Evolutionary conservation across 2,329 filamentous ascomycete species (phyloP).

Genomic region (Cordyceps tenuipes): DNA sequence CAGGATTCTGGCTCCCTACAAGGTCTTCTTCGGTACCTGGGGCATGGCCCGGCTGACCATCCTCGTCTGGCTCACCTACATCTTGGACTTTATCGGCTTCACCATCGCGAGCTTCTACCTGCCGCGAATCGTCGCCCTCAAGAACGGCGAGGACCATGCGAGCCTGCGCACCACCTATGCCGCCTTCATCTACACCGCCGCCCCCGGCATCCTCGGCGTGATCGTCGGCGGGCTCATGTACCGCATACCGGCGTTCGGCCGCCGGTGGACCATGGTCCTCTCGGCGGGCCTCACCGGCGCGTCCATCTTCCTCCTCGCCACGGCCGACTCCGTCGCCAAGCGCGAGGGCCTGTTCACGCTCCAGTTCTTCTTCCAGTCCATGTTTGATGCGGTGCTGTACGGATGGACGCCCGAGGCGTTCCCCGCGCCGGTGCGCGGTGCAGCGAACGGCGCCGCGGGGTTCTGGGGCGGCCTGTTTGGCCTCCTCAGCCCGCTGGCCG

Average conservation of each 20-base stretch:
- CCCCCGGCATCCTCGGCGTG: conserved; percentile 43
- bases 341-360: conserved; percentile 32
- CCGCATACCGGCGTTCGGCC: conserved; percentile 28
- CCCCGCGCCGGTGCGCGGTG: conserved; percentile 45
- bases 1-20: conserved; percentile 20
- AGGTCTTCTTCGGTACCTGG: conserved; percentile 25
- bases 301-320: conserved; percentile 38
- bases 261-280: conserved; percentile 37
- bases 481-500: conserved; percentile 49
- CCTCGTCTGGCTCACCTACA: conserved; percentile 29
- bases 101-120: conserved; percentile 35
- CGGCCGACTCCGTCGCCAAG: conserved; percentile 28
- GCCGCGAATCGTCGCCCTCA: conserved; percentile 41
- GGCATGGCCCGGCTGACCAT: conserved; percentile 29
- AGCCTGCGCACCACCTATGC: conserved; percentile 40
- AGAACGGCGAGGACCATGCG: conserved; percentile 37
- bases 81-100: conserved; percentile 31
- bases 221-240: conserved; percentile 36
- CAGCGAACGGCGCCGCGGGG: conserved; percentile 47
- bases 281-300: conserved; percentile 35
- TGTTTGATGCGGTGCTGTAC: conserved; percentile 29
- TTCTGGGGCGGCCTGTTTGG: conserved; percentile 52
- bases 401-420: conserved; percentile 50
- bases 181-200: conserved; percentile 46
- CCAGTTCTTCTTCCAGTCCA: conserved; percentile 38